Conservation (phyloP, 768 basidiomycete species). For the Amanita inopinata region DNA sequence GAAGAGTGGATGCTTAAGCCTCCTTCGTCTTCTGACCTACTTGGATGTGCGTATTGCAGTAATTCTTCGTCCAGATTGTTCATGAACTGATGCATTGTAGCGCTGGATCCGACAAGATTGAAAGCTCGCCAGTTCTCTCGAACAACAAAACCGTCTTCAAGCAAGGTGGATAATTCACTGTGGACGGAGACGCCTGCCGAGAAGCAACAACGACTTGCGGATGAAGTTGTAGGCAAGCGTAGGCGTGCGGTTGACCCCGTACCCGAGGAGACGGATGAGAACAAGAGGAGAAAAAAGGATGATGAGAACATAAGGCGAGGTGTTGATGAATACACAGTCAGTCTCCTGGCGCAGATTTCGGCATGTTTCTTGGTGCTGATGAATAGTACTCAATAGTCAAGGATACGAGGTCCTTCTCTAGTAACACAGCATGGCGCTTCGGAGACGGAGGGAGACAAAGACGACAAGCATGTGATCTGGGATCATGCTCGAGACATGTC, state of each 20-base stretch:
- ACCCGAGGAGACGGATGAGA: conserved; percentile 32
- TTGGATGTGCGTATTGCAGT: conserved; percentile 59
- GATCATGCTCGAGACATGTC: conserved; percentile 90
- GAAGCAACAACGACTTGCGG: conserved; percentile 81
- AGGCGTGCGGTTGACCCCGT: conserved; percentile 53
- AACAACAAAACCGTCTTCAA: conserved; percentile 31
- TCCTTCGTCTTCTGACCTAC: conserved; percentile 70
- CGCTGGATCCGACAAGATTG: conserved; percentile 79
- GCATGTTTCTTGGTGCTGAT: neutral
- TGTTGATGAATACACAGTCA: conserved; percentile 74
- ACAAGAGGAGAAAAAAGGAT: conserved; percentile 54
- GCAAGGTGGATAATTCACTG: conserved; percentile 49
- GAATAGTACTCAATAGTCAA: conserved; percentile 23
- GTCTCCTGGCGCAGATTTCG: conserved; percentile 22
- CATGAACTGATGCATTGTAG: conserved; percentile 27
- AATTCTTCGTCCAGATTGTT: neutral
- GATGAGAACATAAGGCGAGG: conserved; percentile 55
- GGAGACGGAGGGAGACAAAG: conserved; percentile 31
- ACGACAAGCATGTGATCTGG: conserved; percentile 69
- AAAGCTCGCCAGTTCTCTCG: conserved; percentile 75
- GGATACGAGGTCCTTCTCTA: conserved; percentile 42
- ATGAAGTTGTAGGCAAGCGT: conserved; percentile 91
- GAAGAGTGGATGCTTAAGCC: conserved; percentile 99
- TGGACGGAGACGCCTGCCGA: conserved; percentile 99
- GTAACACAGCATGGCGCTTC: conserved; percentile 39